Base-by-base conservation (phyloP, 805 yeast genomes). In the Zygotorulaspora sp. region DNA sequence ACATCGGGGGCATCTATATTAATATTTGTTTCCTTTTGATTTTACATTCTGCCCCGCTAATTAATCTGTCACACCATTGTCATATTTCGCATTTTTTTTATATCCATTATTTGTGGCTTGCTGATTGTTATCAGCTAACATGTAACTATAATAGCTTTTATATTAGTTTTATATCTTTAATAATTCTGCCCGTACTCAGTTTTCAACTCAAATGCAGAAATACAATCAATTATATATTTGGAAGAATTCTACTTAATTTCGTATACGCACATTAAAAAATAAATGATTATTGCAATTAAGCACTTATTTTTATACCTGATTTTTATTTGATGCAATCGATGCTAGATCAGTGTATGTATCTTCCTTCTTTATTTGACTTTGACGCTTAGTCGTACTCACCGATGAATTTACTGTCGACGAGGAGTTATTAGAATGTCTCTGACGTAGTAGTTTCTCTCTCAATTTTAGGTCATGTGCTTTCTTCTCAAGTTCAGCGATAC, bases 401-500 rank as follows among this genome's bases (percentile, higher is more conserved):
- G 36, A 30, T 34, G 56, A 51, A 3, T 26, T 33, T 27, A 49
- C 18, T 11, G 62, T 55, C 4, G 45, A 16, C 12, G 32, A 41
- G 4, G 58, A 51, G 20, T 41, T 40, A 28, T 47, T 46, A 10
- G 27, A 22, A 29, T 45, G 51, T 32, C 49, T 49, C 25, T 48
- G 52, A 26, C 57, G 53, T 47, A 82, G 57, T 35, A 69, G 50
- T 49, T 66, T 75, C 55, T 83, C 92, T 62, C 77, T 77, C 43
- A 71, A 66, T 65, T 81, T 83, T 61, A 83, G 69, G 46, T 74
- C 81, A 30, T 78, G 81, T 2, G 90, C 90, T 52, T 78, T 80
- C 53, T 72, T 76, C 57, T 84, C 92, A 49, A 84, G 68, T 40
- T 80, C 78, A 13, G 82, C 80, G n/a, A 89, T 90, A 48, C 89